Conservation (phyloP, 768 basidiomycete genomes). For the Boletus vinaceobasis region DNA sequence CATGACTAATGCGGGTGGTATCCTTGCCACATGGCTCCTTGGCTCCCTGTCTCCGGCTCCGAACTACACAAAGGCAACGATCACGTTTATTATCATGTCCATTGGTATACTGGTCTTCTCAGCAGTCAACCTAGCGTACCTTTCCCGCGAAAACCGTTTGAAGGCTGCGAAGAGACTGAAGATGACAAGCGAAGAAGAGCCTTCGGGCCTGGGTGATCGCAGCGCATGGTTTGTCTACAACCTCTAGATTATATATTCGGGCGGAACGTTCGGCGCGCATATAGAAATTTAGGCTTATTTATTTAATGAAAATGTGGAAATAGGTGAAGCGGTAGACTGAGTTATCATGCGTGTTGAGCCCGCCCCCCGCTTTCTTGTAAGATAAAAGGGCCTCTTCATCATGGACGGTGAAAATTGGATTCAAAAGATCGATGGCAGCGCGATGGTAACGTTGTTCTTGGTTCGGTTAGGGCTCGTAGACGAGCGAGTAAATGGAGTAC, state of each 20-base stretch:
- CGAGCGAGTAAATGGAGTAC: neutral
- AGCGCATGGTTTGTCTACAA: constrained; percentile 57
- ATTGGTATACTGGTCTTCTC: constrained; percentile 38
- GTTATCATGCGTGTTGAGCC: too few relatives aligned
- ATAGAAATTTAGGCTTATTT: neutral
- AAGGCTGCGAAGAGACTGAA: constrained; percentile 39
- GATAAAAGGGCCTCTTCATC: neutral
- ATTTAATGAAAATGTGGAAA: neutral
- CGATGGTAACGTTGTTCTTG: neutral
- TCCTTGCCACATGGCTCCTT: constrained; percentile 59
- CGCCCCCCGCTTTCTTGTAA: neutral
- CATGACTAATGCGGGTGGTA: constrained; percentile 57
- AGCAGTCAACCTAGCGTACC: constrained; percentile 38
- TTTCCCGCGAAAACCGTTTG: constrained; percentile 42
- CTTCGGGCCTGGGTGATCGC: constrained; percentile 41
- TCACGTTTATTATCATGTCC: constrained; percentile 36
- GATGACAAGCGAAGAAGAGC: constrained; percentile 35
- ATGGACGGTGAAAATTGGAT: neutral
- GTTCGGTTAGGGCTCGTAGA: neutral
- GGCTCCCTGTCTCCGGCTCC: constrained; percentile 49
- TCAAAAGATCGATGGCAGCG: neutral
- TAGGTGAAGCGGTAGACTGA: neutral
- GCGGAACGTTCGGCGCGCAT: neutral
- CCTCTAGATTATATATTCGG: constrained; percentile 24
- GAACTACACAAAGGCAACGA: constrained; percentile 46